Evolutionary conservation across 495 filamentous ascomycete genomes (phyloP), one percentile per base, ranked within the genome.

Genomic region (Lasiosphaeria ovina): DNA sequence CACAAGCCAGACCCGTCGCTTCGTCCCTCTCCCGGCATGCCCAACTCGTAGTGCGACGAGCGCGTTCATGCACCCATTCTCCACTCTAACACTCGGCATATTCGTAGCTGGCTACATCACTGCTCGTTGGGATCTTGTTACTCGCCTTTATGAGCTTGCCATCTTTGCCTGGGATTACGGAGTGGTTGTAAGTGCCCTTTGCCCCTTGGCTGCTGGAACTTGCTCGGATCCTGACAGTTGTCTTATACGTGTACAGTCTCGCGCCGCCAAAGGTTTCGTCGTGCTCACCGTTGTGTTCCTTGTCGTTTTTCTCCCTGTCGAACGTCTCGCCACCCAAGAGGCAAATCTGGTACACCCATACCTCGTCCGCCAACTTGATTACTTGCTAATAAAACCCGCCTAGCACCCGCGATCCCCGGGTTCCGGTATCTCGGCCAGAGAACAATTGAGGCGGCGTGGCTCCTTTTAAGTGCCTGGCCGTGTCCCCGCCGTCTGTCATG

Each of bases 61-160:
- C 67, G 70, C 64, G 70, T 91, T 86, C 81, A 97, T 97, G 92
- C 91, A 96, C 91, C 90, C 92, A 72, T 96, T 97, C 78, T 96
- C 92, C 66, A 79, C 91, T 73, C 83, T 96, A 76, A 93, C 92
- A 59, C 86, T 95, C 77, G 92, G 88, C 72, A 96, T 99, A 81
- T 99, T 99, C 79, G 87, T 98, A 81, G 93, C 94, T 77, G 94
- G 94, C 76, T 99, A 99, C 81, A 97, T 91, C 73, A 97, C 95
- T 76, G 94, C 94, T 68, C 88, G 95, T 80, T 98, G 92, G 92
- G 93, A 97, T 75, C 86, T 99, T 55, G 92, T 97, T 64, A 96
- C 92, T 58, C 88, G 92, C 64, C 83, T 97, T 57, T 93, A 96
- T 87, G 93, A 98, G 75, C 83, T 99, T 67, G 90, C 91, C 55